These are phyloP conservation scores for Colletotrichum tamarilloi DNA, from an alignment of 2,329 filamentous ascomycete genomes.

Conservation along the genomic window DNA sequence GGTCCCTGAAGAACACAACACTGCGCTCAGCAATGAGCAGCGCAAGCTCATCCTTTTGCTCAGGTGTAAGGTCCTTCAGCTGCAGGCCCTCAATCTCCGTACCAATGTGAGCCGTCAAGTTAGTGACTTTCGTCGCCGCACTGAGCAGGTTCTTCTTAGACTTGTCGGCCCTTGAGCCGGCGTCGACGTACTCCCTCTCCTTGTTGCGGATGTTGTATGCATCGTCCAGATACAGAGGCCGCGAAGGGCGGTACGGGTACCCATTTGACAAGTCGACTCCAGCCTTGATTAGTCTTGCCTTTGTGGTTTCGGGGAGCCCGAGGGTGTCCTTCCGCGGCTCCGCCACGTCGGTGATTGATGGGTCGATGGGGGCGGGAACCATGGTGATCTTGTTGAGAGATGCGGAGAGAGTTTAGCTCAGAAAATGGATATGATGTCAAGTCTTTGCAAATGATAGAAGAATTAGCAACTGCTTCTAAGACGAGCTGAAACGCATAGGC, in stretches of 20 bases:
- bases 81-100: slow-evolving; percentile 74
- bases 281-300: slow-evolving; percentile 71
- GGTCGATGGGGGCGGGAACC: slow-evolving; percentile 69
- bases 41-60: slow-evolving; percentile 71
- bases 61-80: slow-evolving; percentile 68
- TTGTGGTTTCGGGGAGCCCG: slow-evolving; percentile 67
- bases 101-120: slow-evolving; percentile 71
- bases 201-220: slow-evolving; percentile 72
- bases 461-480: fast-evolving
- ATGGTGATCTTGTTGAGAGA: slow-evolving; percentile 42
- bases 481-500: fast-evolving
- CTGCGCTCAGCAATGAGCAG: slow-evolving; percentile 72
- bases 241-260: slow-evolving; percentile 76
- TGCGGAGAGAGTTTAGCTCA: not conserved
- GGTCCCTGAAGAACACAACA: slow-evolving; percentile 75
- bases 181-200: slow-evolving; percentile 67
- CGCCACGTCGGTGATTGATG: slow-evolving; percentile 71
- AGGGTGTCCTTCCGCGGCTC: slow-evolving; percentile 73
- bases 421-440: not conserved
- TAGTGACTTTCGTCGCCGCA: slow-evolving; percentile 71
- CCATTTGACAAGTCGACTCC: slow-evolving; percentile 76
- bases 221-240: slow-evolving; percentile 76
- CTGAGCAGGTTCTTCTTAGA: slow-evolving; percentile 70
- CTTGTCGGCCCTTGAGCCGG: slow-evolving; percentile 73
- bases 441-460: not conserved